A percentile compares a stretch with the other conserved stretches of the same genome.
phyloP scores from a whole-genome alignment of 129 eudicot species.

The Centella asiatica region DNA sequence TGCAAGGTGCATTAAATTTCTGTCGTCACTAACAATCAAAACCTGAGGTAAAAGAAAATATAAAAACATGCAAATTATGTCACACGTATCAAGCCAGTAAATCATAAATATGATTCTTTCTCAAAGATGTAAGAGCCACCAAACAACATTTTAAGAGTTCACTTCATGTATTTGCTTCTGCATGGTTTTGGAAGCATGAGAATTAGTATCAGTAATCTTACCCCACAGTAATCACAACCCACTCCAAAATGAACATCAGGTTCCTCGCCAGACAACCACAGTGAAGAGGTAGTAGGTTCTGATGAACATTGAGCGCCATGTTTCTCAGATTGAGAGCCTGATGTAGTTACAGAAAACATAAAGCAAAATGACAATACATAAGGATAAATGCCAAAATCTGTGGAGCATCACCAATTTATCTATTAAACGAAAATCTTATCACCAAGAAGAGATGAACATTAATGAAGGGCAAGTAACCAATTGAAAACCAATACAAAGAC shows the following conservation, averaged over 20 bases:
- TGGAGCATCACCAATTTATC: neutral
- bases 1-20: no score
- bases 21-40: no score
- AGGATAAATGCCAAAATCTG: neutral
- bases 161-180: no score
- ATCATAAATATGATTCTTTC: no score
- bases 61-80: no score
- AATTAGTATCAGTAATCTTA: conserved; percentile 15
- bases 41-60: no score
- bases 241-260: conserved; percentile 36
- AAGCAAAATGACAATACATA: neutral
- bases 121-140: no score
- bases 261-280: conserved; percentile 20
- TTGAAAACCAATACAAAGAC: neutral
- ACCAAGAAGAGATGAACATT: neutral
- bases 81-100: no score
- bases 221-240: conserved; percentile 65
- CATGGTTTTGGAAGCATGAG: no score
- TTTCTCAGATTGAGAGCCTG: conserved; percentile 20
- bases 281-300: neutral
- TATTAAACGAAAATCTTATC: no score
- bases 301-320: conserved; percentile 14
- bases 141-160: no score
- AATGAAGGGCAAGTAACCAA: neutral
- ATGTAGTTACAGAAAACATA: conserved; percentile 2